Evolutionary conservation across 306 rosid species (phyloP).

Genomic region (Purshia tridentata): DNA sequence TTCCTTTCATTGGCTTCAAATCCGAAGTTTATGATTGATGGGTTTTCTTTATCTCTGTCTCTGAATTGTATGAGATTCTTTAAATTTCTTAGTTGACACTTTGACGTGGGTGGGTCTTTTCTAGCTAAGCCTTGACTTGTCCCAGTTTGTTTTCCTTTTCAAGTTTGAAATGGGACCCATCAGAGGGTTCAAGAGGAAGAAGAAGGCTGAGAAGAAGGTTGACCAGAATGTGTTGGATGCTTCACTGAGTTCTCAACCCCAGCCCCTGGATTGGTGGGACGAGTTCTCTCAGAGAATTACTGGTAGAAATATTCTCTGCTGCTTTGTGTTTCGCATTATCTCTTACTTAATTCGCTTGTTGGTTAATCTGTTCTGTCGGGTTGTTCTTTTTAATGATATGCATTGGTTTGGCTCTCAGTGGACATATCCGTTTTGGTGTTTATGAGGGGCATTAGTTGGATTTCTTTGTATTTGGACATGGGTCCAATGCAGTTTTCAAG

Average conservation of each 20-base stretch:
- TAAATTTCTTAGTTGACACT: conserved; percentile 31
- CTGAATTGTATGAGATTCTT: conserved; percentile 30
- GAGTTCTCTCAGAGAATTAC: conserved; percentile 69
- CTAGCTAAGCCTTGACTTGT: conserved; percentile 23
- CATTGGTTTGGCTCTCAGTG: conserved; percentile 27
- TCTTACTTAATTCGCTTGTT: neutral
- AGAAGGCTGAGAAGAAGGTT: conserved; percentile 57
- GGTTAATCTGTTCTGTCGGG: conserved; percentile 10
- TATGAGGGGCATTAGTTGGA: conserved; percentile 29
- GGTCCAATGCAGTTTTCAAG: conserved; percentile 33
- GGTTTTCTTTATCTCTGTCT: conserved; percentile 23
- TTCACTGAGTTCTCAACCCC: conserved; percentile 44
- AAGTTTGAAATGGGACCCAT: conserved; percentile 74
- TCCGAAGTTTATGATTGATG: conserved; percentile 36
- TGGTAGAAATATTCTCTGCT: conserved; percentile 37
- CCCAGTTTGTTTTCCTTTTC: conserved; percentile 12
- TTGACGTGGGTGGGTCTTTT: conserved; percentile 16
- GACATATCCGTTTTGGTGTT: conserved; percentile 13
- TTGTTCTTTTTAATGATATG: conserved; percentile 1
- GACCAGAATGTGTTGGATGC: conserved; percentile 52
- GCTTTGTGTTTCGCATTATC: conserved; percentile 1
- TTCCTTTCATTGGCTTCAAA: conserved; percentile 36
- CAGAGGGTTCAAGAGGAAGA: conserved; percentile 78
- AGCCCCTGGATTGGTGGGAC: conserved; percentile 85
- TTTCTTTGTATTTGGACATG: conserved; percentile 29